Evolutionary conservation across 2,329 filamentous ascomycete genomes (phyloP), one percentile per base, ranked within the genome.

Genomic region (Ascochyta lentis): DNA sequence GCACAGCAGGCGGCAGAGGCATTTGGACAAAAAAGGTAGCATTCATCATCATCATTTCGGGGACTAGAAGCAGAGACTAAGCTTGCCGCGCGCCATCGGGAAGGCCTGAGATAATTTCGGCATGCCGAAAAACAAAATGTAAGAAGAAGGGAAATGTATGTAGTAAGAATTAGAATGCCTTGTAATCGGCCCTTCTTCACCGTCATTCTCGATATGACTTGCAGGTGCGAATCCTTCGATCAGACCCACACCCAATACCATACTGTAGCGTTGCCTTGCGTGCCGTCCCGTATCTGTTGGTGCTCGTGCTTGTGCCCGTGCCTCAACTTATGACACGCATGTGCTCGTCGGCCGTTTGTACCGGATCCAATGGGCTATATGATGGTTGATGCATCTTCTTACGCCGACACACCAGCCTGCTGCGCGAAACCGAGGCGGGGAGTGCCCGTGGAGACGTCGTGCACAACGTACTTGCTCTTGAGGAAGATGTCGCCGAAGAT

Each of bases 401-500:
- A 56, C 31, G 24, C 37, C 7, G 47, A 69, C 1, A 71, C 49
- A 47, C 66, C 66, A 16, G 67, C 66, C 66, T 79, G 78, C 61
- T 73, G 69, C 8, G 78, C 79, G 54, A 81, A 80, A 6, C 80
- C 78, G 27, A 81, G 65, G 34, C 78, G 64, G 15, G 79, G 77
- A 3, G 69, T 67, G 22, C 45, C 49, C 37, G 64, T 64, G n/a
- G 54, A 44, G 54, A 66, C 61, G 26, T 74, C 74, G 63, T 75
- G 92, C 43, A 91, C 85, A 27, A 89, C 86, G 70, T 89, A 92
- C 60, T 90, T 80, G 51, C 84, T 84, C 84, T 95, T 95, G 63
- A 95, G 82, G 78, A 92, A 91, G 52, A 90, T 81, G 58, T 93
- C 90, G 9, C 91, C 91, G 52, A 93, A 84, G 68, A 96, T 91